Evolutionary conservation across 345 rosid species (phyloP).

Genomic region (Eucalyptus marginata): DNA sequence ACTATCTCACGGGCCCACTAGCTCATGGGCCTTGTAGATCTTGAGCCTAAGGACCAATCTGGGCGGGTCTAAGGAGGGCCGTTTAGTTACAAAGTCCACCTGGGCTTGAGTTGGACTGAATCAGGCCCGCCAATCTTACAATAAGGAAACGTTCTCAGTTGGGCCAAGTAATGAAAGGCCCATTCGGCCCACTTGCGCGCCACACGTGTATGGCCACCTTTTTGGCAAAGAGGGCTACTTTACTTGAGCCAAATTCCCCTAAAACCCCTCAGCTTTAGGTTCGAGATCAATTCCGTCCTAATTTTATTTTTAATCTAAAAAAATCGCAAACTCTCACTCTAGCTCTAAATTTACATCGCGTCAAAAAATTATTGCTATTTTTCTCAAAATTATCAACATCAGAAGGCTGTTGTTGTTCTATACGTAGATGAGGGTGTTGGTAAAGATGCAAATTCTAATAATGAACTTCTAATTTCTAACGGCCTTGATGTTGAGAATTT

Average conservation of each 20-base stretch:
- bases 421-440: neutral
- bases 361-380: neutral
- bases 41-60: neutral
- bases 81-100: neutral
- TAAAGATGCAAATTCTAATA: neutral
- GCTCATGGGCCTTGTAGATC: neutral
- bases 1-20: neutral
- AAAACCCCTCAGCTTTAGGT: neutral
- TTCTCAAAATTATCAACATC: neutral
- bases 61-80: neutral
- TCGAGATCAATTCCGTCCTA: rapidly evolving
- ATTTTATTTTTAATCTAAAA: neutral
- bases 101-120: neutral
- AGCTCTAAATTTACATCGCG: rapidly evolving
- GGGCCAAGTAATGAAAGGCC: neutral
- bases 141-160: neutral
- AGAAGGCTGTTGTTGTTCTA: neutral
- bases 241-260: neutral
- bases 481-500: neutral
- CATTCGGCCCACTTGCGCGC: neutral
- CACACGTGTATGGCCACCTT: neutral
- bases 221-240: neutral
- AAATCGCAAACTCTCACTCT: neutral
- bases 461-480: neutral
- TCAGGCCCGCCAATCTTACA: neutral